Conservation (phyloP, 441 rosid genomes). For the Adansonia gregorii region DNA sequence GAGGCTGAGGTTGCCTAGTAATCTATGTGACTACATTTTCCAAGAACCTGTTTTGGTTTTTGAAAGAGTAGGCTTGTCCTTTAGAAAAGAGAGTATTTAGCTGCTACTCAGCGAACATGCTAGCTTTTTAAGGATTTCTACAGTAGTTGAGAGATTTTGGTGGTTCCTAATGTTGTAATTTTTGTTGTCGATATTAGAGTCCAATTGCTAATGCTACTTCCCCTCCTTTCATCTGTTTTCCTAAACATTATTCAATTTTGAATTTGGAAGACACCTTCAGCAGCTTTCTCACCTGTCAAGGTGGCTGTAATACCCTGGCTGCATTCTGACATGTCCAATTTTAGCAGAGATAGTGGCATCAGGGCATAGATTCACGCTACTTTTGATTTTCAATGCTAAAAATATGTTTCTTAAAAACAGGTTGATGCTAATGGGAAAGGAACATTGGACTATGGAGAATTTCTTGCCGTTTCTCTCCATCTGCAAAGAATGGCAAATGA, state of each 20-base stretch:
- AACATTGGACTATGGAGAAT: constrained; percentile 87
- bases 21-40: not conserved
- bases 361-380: not conserved
- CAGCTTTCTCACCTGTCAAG: not conserved
- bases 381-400: constrained; percentile 26
- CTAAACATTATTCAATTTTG: not conserved
- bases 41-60: not conserved
- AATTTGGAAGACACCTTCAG: not conserved
- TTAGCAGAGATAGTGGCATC: not conserved
- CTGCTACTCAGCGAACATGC: not conserved
- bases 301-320: not conserved
- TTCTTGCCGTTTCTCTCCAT: constrained; percentile 92
- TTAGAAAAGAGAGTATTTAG: not conserved
- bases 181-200: not conserved
- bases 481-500: constrained; percentile 92
- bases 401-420: constrained; percentile 47
- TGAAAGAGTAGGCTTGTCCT: not conserved
- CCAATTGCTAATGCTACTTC: not conserved
- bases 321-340: not conserved
- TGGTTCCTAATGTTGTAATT: not conserved
- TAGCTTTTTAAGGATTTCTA: not conserved
- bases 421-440: constrained; percentile 94
- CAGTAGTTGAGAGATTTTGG: not conserved
- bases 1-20: constrained; percentile 17
- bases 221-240: not conserved